Evolutionary conservation across 1,284 basidiomycete genomes (phyloP).

Genomic region (Mycena citricolor): DNA sequence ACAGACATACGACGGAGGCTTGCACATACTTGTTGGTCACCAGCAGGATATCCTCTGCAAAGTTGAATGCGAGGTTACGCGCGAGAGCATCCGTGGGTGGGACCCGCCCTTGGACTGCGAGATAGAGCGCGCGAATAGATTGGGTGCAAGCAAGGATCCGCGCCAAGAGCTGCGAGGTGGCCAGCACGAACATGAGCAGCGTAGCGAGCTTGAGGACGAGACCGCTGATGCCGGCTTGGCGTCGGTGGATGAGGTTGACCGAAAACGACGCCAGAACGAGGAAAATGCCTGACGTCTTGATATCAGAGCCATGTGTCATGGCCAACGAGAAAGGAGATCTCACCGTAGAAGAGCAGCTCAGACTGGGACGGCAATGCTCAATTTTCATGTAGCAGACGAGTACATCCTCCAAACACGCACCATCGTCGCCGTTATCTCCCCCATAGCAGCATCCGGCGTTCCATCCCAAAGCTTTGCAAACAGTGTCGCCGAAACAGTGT

Average conservation of each 20-base stretch:
- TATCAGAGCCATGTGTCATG: too few species aligned
- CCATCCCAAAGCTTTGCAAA: constrained; percentile 10
- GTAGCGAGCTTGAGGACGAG: constrained; percentile 7
- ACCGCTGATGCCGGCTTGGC: constrained; percentile 1
- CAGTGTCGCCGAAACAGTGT: constrained; percentile 3
- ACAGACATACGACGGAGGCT: too few species aligned
- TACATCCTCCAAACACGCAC: constrained; percentile 8
- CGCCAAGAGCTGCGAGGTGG: constrained; percentile 6
- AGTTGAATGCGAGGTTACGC: constrained; percentile 9
- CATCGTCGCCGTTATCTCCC: constrained; percentile 9
- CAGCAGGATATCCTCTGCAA: constrained; percentile 17
- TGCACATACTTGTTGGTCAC: constrained; percentile 20
- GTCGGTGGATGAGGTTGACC: constrained; percentile 4
- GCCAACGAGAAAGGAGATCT: too few species aligned
- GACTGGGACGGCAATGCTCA: constrained; percentile 1
- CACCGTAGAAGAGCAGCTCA: constrained; percentile 20
- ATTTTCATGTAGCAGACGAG: neutral
- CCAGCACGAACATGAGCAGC: constrained; percentile 13
- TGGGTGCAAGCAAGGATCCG: constrained; percentile 5
- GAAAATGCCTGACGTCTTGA: constrained; percentile 11
- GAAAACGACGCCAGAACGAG: constrained; percentile 20
- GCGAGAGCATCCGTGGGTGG: neutral
- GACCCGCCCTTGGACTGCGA: constrained; percentile 10
- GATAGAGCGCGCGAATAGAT: constrained; percentile 5
- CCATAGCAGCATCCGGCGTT: too few species aligned